Evolutionary conservation across 2,329 filamentous ascomycete genomes (phyloP).

Genomic region (Aspergillus ibericus): DNA sequence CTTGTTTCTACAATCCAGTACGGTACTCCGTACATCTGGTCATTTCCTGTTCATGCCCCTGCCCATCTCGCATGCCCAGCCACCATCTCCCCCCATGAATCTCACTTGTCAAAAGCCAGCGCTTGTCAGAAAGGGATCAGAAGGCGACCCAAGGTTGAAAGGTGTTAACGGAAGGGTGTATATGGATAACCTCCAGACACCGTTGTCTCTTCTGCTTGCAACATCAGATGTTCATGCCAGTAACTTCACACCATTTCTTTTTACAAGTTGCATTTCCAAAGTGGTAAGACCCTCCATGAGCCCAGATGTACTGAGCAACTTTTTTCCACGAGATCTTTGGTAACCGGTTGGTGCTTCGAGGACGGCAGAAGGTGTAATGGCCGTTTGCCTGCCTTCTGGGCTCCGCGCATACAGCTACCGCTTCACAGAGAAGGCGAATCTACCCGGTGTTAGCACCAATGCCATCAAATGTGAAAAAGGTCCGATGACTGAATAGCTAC

Average conservation of each 20-base stretch:
- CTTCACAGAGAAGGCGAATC: constrained; percentile 44
- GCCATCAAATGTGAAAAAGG: neutral
- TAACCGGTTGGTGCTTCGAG: constrained; percentile 15
- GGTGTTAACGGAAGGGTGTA: neutral
- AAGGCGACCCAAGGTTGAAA: neutral
- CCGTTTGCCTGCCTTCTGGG: constrained; percentile 6
- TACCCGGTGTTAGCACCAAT: constrained; percentile 20
- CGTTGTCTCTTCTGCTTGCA: neutral
- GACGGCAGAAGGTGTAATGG: constrained; percentile 6
- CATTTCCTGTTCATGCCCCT: neutral
- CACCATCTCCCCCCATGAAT: neutral
- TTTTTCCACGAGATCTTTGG: constrained; percentile 60
- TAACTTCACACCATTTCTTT: constrained; percentile 59
- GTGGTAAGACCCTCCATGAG: constrained; percentile 56
- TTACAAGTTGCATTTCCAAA: constrained; percentile 64
- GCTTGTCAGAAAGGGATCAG: neutral
- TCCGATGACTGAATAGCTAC: neutral
- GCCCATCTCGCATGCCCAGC: neutral
- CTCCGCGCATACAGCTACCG: constrained; percentile 31
- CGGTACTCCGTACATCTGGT: neutral
- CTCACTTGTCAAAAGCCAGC: neutral
- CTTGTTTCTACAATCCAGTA: neutral
- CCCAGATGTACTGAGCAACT: constrained; percentile 55
- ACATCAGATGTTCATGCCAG: constrained; percentile 23
- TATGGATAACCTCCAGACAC: neutral